Conservation (phyloP, 1,284 basidiomycete species). For the Cryptococcus deneoformans region DNA sequence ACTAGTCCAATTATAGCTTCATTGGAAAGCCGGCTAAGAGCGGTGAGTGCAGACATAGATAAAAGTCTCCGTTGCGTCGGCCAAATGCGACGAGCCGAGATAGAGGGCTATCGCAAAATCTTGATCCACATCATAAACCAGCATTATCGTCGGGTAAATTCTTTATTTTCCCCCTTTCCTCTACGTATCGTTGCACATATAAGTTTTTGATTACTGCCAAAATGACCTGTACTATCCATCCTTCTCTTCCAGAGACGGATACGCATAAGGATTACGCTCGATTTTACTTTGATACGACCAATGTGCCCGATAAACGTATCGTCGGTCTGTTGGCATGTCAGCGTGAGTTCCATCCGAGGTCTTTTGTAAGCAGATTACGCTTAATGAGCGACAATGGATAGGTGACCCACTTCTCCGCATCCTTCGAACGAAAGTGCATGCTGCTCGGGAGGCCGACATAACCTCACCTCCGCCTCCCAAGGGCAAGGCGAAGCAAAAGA, state of each 20-base stretch:
- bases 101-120: background rate
- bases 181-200: background rate
- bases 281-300: constrained; percentile 42
- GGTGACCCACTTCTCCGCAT: constrained; percentile 46
- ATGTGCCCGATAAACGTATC: constrained; percentile 39
- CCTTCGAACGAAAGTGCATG: constrained; percentile 31
- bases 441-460: constrained; percentile 23
- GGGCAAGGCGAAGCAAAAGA: constrained; percentile 35
- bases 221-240: constrained; percentile 35
- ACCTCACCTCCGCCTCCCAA: constrained; percentile 33
- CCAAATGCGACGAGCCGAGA: background rate
- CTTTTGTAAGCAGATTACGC: background rate
- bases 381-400: constrained; percentile 5
- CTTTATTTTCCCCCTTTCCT: background rate
- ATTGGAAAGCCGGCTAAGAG: no score
- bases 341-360: constrained; percentile 30
- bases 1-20: no score
- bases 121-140: background rate
- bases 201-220: background rate
- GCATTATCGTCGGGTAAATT: background rate
- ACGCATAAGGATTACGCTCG: constrained; percentile 45
- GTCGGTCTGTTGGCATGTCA: constrained; percentile 51
- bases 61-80: background rate
- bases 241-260: constrained; percentile 23
- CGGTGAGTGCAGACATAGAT: no score